Base-by-base conservation (phyloP, 2,329 filamentous ascomycete species). In the Lithohypha guttulata region DNA sequence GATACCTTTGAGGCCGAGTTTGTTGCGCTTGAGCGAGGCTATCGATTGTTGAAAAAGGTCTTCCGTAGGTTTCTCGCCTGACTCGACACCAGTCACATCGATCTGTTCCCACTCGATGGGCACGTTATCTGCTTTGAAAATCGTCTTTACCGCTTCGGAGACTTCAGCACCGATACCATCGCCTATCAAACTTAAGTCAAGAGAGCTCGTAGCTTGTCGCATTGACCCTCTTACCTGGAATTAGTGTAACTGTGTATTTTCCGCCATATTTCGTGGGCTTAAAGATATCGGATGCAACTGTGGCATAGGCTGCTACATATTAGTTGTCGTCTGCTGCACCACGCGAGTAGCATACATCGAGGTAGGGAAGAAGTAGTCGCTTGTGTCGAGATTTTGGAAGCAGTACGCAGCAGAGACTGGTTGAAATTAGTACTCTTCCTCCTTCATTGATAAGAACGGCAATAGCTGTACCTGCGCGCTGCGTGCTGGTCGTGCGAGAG, bases 71-170 rank as follows among this genome's bases (percentile, higher is more conserved):
- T 86, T 85, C 63, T 77, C 75, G 57, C 83, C 83, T 44, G 80
- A 77, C 60, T 89, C 84, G 51, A 96, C 75, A 64, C 91, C 91
- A 19, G 84, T 86, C 32, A 94, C 89, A 61, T 95, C 87, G 56
- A 98, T 76, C 72, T 96, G 87, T 68, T 98, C 91, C 89, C 91
- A 96, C 68, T 95, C 86, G 57, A 98, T 80, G 58, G 91, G 91
- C 39, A 95, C 89, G 62, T 94, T 96, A 73, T 96, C 89, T 62
- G 89, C 87, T 78, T 95, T 96, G 81, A 96, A 96, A 65, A 98
- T 82, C 53, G 89, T 93, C 80, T 95, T 94, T 64, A 98, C 89
- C 49, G 85, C 91, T 70, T 96, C 87, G 56, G 89, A 86, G 47
- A 96, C 87, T 70, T 98, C 91, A 64, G 85, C 84, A 65, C 91